phyloP scores from a whole-genome alignment of 352 stramenopile genomes.

The Phytophthora cactorum region DNA sequence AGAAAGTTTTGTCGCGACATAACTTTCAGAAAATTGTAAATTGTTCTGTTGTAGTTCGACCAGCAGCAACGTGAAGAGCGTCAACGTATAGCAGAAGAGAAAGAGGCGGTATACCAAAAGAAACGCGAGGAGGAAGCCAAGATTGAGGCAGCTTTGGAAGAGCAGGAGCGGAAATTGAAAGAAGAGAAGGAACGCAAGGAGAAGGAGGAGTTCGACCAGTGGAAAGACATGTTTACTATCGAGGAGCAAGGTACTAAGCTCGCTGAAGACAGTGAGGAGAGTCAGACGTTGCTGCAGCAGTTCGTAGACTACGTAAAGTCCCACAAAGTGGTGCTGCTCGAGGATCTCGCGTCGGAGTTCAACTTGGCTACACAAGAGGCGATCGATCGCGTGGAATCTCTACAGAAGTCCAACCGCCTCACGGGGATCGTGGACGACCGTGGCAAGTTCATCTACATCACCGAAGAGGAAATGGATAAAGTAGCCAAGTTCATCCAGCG shows the following conservation, averaged over 20 bases:
- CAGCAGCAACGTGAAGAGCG: conserved; percentile 69
- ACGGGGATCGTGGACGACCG: conserved; percentile 81
- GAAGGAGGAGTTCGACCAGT: conserved; percentile 79
- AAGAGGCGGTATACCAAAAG: conserved; percentile 66
- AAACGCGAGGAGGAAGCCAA: conserved; percentile 66
- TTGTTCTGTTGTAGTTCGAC: conserved; percentile 57
- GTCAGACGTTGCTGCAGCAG: conserved; percentile 64
- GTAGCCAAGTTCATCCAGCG: conserved; percentile 75
- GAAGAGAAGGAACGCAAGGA: conserved; percentile 69
- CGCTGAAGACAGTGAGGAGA: conserved; percentile 65
- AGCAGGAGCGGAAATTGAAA: conserved; percentile 47
- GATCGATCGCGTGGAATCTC: conserved; percentile 63
- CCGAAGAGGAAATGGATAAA: conserved; percentile 78
- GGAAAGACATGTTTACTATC: conserved; percentile 79
- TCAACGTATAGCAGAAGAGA: conserved; percentile 56
- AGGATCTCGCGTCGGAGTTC: conserved; percentile 75
- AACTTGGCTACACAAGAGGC: conserved; percentile 70
- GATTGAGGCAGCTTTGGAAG: conserved; percentile 51
- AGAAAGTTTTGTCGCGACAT: not conserved
- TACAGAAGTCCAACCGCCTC: conserved; percentile 63
- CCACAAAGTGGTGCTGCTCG: conserved; percentile 79
- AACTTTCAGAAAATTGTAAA: conserved; percentile 4
- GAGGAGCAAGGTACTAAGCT: conserved; percentile 67
- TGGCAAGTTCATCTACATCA: conserved; percentile 87
- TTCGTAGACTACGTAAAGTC: conserved; percentile 80